Base-by-base conservation (phyloP, 78 protist species). In the Dictyostelium capitatum region DNA sequence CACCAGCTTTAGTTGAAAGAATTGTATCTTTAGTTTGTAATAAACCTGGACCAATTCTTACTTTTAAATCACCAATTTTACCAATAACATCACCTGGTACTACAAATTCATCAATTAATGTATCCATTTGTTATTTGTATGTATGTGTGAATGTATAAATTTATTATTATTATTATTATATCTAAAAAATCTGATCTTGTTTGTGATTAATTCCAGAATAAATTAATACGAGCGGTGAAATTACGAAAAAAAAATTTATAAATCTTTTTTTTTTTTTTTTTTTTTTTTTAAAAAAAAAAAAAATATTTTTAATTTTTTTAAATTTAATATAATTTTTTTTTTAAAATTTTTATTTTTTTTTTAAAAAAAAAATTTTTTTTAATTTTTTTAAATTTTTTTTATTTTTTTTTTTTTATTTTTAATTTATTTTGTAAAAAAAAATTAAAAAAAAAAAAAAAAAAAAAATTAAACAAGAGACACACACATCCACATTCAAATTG, bases 71-170 rank as follows among this genome's bases (percentile, higher is more conserved):
- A 41, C 47, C 59, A 50, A 83, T 73, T 41, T 83, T 82, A 14
- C 92, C 96, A 28, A 92, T 57, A 41, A 32, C 75, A 70, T 92
- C 91, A n/a, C 96, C 96, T 23, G 96, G 96, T 23, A 83, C 51
- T 25, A 92, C 91, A 41, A 92, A 77, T 51, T 81, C 20, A 80
- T 83, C 96, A 10, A 83, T 50, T 47, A 46, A 62, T 14, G 41
- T 79, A 11, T 89, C 82, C 92, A 84, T 84, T 37, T 30, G 9
- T 17, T 20, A 20, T 41, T 75, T 37, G 7, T n/a, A 28, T 32
- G 12, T 75, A 48, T 43, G 11, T 46, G 10, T 12, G 48, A n/a
- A n/a, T n/a, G n/a, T 73, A 6, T 69, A 20, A 11, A 25, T 69
- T 37, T 32, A 8, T 69, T 69, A 25, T 30, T 37, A 32, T 69